phyloP scores from a whole-genome alignment of 345 rosid genomes.

The Eucalyptus cloeziana region DNA sequence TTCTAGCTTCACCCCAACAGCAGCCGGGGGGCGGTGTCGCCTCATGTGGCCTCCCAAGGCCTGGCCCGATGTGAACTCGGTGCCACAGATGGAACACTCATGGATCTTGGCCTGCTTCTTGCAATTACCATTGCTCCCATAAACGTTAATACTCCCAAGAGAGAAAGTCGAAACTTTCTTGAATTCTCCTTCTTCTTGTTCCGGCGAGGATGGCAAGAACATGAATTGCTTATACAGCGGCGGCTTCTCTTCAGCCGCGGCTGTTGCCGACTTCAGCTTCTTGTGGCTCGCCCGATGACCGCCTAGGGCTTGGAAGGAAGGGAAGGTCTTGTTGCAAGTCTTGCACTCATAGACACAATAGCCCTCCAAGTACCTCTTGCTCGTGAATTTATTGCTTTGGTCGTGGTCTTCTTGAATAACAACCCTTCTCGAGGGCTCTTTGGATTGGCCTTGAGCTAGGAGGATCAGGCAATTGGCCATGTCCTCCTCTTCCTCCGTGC shows the following conservation, averaged over 20 bases:
- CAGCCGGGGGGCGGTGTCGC: slow-evolving; percentile 41
- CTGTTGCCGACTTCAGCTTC: slow-evolving; percentile 44
- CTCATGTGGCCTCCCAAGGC: slow-evolving; percentile 99
- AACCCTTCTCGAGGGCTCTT: not conserved
- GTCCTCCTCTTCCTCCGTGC: slow-evolving; percentile 71
- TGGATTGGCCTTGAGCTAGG: slow-evolving; percentile 56
- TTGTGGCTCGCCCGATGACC: slow-evolving; percentile 98
- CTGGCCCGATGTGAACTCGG: slow-evolving; percentile 88
- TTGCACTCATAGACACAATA: slow-evolving; percentile 86
- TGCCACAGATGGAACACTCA: slow-evolving; percentile 88
- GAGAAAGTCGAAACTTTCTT: slow-evolving; percentile 37
- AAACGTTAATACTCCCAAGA: slow-evolving; percentile 4
- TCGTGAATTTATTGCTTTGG: slow-evolving; percentile 27
- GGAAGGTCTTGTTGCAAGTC: slow-evolving; percentile 78
- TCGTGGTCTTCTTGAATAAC: not conserved
- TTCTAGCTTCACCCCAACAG: slow-evolving; percentile 27
- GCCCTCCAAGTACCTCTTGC: slow-evolving; percentile 67
- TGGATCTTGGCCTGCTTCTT: slow-evolving; percentile 45
- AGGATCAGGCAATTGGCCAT: slow-evolving; percentile 94
- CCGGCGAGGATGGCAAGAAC: not conserved
- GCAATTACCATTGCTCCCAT: not conserved
- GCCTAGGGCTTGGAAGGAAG: slow-evolving; percentile 95
- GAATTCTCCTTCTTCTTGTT: not conserved
- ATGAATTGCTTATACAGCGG: not conserved
- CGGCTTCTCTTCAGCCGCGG: not conserved